Conservation (phyloP, 2,329 filamentous ascomycete genomes). For the Tympanopsis confertula region DNA sequence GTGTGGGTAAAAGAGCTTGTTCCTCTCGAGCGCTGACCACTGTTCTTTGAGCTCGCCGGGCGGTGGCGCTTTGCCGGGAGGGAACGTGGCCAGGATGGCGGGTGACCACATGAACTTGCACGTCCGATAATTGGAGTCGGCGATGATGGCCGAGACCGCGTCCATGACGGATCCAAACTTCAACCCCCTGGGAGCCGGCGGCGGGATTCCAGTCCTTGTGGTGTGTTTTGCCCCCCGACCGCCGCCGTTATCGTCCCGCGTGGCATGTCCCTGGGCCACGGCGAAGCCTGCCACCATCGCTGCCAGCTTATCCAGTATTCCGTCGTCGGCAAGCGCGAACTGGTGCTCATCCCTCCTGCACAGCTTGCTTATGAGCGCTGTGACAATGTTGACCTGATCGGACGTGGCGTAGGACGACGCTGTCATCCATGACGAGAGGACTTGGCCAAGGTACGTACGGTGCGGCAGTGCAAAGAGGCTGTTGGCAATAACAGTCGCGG, state of each 20-base stretch:
- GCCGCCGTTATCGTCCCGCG: slow-evolving; percentile 21
- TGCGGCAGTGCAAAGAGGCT: slow-evolving; percentile 51
- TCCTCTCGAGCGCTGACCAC: slow-evolving; percentile 40
- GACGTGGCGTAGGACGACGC: slow-evolving; percentile 23
- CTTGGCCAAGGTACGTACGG: slow-evolving; percentile 48
- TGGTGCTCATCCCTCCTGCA: slow-evolving; percentile 63
- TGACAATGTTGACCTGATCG: slow-evolving; percentile 47
- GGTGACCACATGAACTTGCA: slow-evolving; percentile 60
- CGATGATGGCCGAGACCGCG: slow-evolving; percentile 65
- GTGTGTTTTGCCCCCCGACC: neutral
- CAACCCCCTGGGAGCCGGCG: slow-evolving; percentile 43
- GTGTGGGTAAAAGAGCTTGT: slow-evolving; percentile 32
- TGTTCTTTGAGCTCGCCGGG: slow-evolving; percentile 33
- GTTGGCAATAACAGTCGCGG: slow-evolving; percentile 42
- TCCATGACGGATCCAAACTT: slow-evolving; percentile 62
- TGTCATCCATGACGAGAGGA: slow-evolving; percentile 42
- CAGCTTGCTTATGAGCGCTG: slow-evolving; percentile 39
- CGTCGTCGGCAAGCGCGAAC: slow-evolving; percentile 54
- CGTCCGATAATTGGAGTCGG: slow-evolving; percentile 67
- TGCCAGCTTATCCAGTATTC: slow-evolving; percentile 69
- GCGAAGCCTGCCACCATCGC: slow-evolving; percentile 62
- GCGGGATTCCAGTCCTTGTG: too few species aligned
- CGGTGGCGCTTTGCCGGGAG: slow-evolving; percentile 39
- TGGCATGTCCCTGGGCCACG: slow-evolving; percentile 47
- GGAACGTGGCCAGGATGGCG: slow-evolving; percentile 58